Percentiles rank a stretch among this genome's conserved stretches.
Conservation (phyloP, 257 asterid genomes). For the Solanum infundibuliforme region DNA sequence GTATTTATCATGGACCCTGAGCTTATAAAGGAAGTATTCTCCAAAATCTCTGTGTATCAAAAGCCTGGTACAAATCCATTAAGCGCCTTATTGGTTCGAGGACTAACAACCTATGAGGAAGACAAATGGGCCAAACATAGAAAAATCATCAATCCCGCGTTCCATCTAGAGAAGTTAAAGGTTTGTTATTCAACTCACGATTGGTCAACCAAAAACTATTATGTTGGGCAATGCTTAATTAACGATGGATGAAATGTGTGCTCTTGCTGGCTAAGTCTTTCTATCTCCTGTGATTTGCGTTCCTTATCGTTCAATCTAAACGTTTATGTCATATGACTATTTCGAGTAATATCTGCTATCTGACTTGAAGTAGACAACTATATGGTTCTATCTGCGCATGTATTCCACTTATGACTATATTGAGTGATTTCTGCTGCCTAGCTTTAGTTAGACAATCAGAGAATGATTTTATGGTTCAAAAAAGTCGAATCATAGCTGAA, state of each 20-base stretch:
- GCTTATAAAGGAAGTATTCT: conserved; percentile 33
- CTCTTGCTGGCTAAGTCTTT: not conserved
- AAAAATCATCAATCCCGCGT: conserved; percentile 18
- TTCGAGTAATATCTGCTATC: not conserved
- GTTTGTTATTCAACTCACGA: not conserved
- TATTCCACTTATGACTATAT: too few species aligned
- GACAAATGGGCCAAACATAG: conserved; percentile 58
- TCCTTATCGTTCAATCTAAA: not conserved
- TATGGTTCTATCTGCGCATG: not conserved
- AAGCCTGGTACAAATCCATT: conserved; percentile 32
- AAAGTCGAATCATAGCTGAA: not conserved
- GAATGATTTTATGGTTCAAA: not conserved
- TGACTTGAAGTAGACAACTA: not conserved
- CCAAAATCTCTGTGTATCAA: conserved; percentile 14
- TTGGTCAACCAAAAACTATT: not conserved
- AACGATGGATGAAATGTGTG: not conserved
- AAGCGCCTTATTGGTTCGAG: conserved; percentile 18
- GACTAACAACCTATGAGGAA: conserved; percentile 19
- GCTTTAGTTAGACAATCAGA: not conserved
- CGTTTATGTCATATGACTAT: not conserved
- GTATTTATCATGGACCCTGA: conserved; percentile 34
- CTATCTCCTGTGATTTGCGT: not conserved
- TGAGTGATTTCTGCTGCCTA: too few species aligned
- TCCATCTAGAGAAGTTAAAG: not conserved
- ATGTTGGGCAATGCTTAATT: not conserved